Evolutionary conservation across 2,329 filamentous ascomycete species (phyloP).

Genomic region (Aspergillaceae sp.): DNA sequence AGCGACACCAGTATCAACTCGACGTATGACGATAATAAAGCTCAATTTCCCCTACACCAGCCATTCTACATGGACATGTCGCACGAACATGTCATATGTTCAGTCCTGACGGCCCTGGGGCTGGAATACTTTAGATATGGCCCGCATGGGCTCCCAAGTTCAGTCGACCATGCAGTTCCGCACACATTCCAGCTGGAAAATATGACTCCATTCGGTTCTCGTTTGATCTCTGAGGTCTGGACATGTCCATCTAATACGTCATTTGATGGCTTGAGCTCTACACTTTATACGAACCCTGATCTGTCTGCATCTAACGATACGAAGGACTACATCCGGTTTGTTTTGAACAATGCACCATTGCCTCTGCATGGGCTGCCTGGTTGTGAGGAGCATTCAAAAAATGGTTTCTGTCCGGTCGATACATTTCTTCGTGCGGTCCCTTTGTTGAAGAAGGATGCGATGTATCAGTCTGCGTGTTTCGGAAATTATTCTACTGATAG

Average conservation of each 20-base stretch:
- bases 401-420: slow-evolving; percentile 1
- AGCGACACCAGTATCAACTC: slow-evolving; percentile 47
- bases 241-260: slow-evolving; percentile 33
- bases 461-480: slow-evolving; percentile 3
- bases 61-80: slow-evolving; percentile 47
- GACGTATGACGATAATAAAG: slow-evolving; percentile 38
- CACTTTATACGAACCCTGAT: slow-evolving; percentile 24
- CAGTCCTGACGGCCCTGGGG: slow-evolving; percentile 44
- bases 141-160: slow-evolving; percentile 15
- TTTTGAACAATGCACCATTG: slow-evolving; percentile 22
- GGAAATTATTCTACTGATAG: slow-evolving; percentile 1
- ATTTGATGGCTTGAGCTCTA: slow-evolving; percentile 30
- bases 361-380: slow-evolving; percentile 20
- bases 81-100: slow-evolving; percentile 47
- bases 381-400: slow-evolving; percentile 10
- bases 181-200: slow-evolving; percentile 43
- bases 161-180: slow-evolving; percentile 32
- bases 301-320: slow-evolving; percentile 8
- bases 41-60: slow-evolving; percentile 40
- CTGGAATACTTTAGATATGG: slow-evolving; percentile 43
- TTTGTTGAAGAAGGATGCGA: slow-evolving; percentile 1
- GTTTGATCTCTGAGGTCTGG: slow-evolving; percentile 49
- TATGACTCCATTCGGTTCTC: slow-evolving; percentile 48
- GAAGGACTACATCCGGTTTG: slow-evolving; percentile 22
- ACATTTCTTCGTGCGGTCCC: not conserved